A percentile compares a stretch with the other conserved stretches of the same genome.
Evolutionary conservation across 2,329 filamentous ascomycete genomes (phyloP).

Genomic region (Fusarium chlamydosporum): DNA sequence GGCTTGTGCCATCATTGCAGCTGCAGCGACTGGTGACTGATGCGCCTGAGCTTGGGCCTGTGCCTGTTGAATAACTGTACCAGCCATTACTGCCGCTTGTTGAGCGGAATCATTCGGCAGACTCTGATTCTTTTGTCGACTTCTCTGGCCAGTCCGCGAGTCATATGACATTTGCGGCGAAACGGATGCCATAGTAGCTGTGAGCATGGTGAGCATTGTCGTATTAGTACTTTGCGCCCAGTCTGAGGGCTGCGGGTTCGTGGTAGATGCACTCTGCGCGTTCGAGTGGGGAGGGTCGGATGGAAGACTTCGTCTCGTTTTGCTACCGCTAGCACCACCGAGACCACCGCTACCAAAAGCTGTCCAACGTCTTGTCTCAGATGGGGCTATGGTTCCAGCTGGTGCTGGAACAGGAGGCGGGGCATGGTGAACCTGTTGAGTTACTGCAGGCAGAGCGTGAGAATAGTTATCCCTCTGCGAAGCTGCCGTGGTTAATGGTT

Average conservation of each 20-base stretch:
- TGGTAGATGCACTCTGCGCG: conserved; percentile 9
- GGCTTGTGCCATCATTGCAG: conserved; percentile 53
- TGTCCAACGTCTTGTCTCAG: conserved; percentile 35
- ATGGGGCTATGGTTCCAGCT: conserved; percentile 27
- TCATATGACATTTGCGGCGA: conserved; percentile 38
- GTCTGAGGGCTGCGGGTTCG: conserved; percentile 36
- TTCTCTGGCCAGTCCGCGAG: conserved; percentile 8
- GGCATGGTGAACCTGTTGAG: conserved; percentile 24
- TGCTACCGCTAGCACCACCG: not conserved
- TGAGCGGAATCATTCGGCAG: conserved; percentile 23
- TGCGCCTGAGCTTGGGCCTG: conserved; percentile 44
- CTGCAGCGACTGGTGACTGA: conserved; percentile 47
- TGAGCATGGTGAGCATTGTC: conserved; percentile 5
- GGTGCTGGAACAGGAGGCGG: conserved; percentile 28
- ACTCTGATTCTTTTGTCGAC: conserved; percentile 25
- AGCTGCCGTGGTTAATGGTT: conserved; percentile 26
- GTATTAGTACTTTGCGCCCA: conserved; percentile 28
- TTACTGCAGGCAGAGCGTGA: conserved; percentile 28
- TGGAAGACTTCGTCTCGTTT: conserved; percentile 38
- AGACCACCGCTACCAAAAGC: conserved; percentile 7
- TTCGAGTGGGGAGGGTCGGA: conserved; percentile 27
- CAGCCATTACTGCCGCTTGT: conserved; percentile 26
- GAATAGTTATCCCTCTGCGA: conserved; percentile 38
- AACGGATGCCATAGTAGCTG: conserved; percentile 24
- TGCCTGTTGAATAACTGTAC: conserved; percentile 43